Base-by-base conservation (phyloP, 2,329 filamentous ascomycete species). In the Huntiella omanensis region DNA sequence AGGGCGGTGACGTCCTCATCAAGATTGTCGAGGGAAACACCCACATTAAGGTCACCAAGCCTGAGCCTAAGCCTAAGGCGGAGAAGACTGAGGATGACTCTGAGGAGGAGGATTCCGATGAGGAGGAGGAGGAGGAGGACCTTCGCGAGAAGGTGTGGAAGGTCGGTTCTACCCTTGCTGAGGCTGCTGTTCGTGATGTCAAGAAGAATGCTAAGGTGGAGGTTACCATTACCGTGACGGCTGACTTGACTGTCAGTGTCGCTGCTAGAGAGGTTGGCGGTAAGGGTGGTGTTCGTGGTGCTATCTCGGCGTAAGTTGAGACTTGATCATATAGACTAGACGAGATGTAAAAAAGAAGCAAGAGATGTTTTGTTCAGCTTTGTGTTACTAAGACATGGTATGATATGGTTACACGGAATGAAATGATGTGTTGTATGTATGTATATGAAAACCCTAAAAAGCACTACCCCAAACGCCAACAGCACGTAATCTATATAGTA, bases 181-280 rank as follows among this genome's bases (percentile, higher is more conserved):
- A 98, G 68, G 80, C 84, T 8, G 82, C 80, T 32, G 66, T 98
- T 60, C 81, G 75, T 62, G 83, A 71, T 50, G 75, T 92, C 55
- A 88, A 88, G 76, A 86, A 88, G 67, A 81, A 77, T 49, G 75
- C 75, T 57, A 94, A 94, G 70, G 77, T 98, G 53, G 91, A 98
- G 70, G 78, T 96, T 46, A 92, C 85, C 60, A 75, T 96, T 57
- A 93, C 88, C 61, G 80, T 96, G 53, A 74, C 72, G 47, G 79
- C 75, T 19, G 86, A 96, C 59, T 67, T 95, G 48, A 70, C 70
- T 53, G 72, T 95, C 51, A 84, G 81, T 43, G 71, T 94, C 54
- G 83, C 87, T 37, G 78, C 80, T 48, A 73, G 88, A 53, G 86
- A 93, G 62, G 80, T 94, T 42, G 87, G 88, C 52, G 82, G 76